These are phyloP conservation scores for Hymenoscyphus scutula DNA, from an alignment of 2,329 filamentous ascomycete genomes.

Conservation along the genomic window DNA sequence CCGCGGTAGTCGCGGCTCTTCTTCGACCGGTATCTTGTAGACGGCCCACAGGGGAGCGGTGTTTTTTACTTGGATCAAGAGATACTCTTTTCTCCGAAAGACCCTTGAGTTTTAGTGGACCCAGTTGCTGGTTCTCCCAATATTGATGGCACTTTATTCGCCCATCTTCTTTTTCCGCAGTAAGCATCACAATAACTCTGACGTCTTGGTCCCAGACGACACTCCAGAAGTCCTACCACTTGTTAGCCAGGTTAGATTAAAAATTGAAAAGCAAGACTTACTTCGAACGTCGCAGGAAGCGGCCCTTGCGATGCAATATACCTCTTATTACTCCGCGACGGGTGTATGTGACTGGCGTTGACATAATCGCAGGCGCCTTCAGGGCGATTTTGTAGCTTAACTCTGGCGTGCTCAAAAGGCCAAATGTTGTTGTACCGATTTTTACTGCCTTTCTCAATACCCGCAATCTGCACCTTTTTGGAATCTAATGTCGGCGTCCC, in stretches of 20 bases:
- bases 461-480: constrained; percentile 68
- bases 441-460: constrained; percentile 91
- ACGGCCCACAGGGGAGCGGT: constrained; percentile 40
- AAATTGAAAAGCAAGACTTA: constrained; percentile 44
- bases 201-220: constrained; percentile 97
- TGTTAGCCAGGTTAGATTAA: constrained; percentile 17
- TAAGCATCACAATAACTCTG: constrained; percentile 93
- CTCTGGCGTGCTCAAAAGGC: constrained; percentile 90
- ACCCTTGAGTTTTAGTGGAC: constrained; percentile 69
- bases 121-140: constrained; percentile 80
- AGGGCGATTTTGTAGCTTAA: constrained; percentile 69
- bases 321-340: constrained; percentile 78
- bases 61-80: constrained; percentile 56
- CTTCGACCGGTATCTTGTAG: constrained; percentile 41
- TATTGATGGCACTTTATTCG: constrained; percentile 95
- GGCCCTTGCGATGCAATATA: constrained; percentile 97
- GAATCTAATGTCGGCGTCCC: constrained; percentile 41
- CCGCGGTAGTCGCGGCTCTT: constrained; percentile 54
- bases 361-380: constrained; percentile 83
- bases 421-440: constrained; percentile 98
- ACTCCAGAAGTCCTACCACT: constrained; percentile 86
- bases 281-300: constrained; percentile 85
- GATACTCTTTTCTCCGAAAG: constrained; percentile 82
- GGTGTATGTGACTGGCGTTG: constrained; percentile 85
- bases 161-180: constrained; percentile 88